Base-by-base conservation (phyloP, 2,329 filamentous ascomycete genomes). In the Colletotrichum zoysiae region DNA sequence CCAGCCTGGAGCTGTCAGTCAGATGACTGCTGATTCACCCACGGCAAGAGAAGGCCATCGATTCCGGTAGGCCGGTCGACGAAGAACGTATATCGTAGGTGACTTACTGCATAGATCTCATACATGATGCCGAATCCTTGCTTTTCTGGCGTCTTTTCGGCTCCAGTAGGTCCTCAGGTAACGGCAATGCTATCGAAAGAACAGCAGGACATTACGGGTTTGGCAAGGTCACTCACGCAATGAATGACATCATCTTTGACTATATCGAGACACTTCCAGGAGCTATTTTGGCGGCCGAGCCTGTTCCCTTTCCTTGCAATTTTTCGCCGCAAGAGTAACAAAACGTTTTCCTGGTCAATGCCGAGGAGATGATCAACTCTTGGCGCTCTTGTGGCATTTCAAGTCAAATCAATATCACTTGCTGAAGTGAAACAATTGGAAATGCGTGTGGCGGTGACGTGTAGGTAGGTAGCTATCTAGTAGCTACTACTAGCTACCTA, bases 1-100 rank as follows among this genome's bases (percentile, higher is more conserved):
- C 95, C 95, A 58, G 95, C 94, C 93, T 96, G 70, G 5, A 3
- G 4, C 12, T n/a, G 63, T 69, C 14, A 55, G 60, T 30, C 23
- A 23, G 20, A 16, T 20, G 14, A 16, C 6, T 46, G 6, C 35
- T 20, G 33, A 26, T 57, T 7, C 14, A 18, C n/a, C 14, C 35
- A 26, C 1, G 23, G 46, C 30, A 56, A 18, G 42, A 33, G 5
- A 23, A 18, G 7, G 6, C 35, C n/a, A 16, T n/a, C 38, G 35
- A 38, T 57, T 8, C 14, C 30, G 1, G 55, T 26, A 42, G 35
- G 35, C 18, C 4, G 35, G n/a, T 38, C 35, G n/a, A 9, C 18
- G 35, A 40, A 16, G 12, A 40, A 40, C 7, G n/a, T 26, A 18
- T 57, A 9, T 42, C 30, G 9, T 8, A 7, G n/a, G n/a, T 23